These are phyloP conservation scores for Primulina huaijiensis DNA, from an alignment of 257 asterid species.

Conservation along the genomic window DNA sequence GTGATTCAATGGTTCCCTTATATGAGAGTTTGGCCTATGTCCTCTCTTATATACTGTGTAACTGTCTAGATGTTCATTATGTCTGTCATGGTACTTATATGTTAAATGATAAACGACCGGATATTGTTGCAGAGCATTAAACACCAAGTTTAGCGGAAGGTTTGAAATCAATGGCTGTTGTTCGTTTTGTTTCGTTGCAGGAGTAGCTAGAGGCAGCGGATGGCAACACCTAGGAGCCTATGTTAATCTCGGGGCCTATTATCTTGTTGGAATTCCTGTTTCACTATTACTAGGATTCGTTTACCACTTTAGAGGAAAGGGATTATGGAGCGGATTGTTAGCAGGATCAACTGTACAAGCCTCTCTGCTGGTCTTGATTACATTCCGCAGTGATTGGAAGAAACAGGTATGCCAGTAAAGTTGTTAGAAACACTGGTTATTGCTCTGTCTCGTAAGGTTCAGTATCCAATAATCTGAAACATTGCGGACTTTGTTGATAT, in stretches of 20 bases:
- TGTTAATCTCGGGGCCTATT: constrained; percentile 72
- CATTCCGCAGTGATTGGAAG: constrained; percentile 64
- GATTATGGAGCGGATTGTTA: constrained; percentile 77
- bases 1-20: no score
- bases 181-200: constrained; percentile 26
- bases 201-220: constrained; percentile 87
- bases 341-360: constrained; percentile 62
- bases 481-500: neutral
- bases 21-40: no score
- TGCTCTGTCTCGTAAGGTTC: neutral
- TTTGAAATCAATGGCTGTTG: neutral
- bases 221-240: constrained; percentile 90
- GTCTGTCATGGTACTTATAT: no score
- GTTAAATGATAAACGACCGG: no score
- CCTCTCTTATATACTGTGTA: no score
- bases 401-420: constrained; percentile 43
- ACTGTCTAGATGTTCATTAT: no score
- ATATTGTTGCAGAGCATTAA: no score
- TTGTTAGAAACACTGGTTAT: neutral
- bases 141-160: neutral
- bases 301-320: constrained; percentile 51
- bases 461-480: neutral
- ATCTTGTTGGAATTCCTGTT: constrained; percentile 69
- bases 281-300: constrained; percentile 68
- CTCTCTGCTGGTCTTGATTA: constrained; percentile 42